Conservation (phyloP, 208 protist species). For the Angomonas deanei region DNA sequence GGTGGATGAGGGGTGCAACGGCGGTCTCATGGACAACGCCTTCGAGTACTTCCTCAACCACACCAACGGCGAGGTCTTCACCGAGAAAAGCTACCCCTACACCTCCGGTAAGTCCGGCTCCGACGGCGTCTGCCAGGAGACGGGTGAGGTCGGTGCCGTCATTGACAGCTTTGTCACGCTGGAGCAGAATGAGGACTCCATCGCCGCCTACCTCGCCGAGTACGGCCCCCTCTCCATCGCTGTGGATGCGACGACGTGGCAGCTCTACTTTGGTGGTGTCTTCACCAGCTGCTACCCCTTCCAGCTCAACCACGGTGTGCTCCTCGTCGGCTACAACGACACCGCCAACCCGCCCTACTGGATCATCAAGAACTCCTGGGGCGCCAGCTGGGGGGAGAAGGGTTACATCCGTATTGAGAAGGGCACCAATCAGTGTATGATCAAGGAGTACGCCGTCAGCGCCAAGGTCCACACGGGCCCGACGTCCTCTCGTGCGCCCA, state of each 20-base stretch:
- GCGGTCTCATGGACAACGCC: constrained; percentile 88
- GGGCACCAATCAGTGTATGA: constrained; percentile 75
- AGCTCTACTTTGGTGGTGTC: constrained; percentile 76
- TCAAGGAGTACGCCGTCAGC: constrained; percentile 59
- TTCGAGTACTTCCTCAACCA: constrained; percentile 76
- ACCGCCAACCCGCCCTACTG: constrained; percentile 65
- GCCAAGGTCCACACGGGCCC: constrained; percentile 24
- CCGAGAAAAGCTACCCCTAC: constrained; percentile 88
- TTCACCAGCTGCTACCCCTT: constrained; percentile 55
- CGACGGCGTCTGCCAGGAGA: constrained; percentile 30
- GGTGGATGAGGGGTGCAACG: constrained; percentile 83
- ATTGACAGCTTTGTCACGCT: constrained; percentile 72
- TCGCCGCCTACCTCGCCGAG: constrained; percentile 60
- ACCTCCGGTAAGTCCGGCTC: constrained; percentile 38
- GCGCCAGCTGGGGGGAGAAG: constrained; percentile 79
- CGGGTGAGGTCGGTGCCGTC: constrained; percentile 43
- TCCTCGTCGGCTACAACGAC: constrained; percentile 84
- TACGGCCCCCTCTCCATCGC: constrained; percentile 87
- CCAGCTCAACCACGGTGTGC: constrained; percentile 86
- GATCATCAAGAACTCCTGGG: constrained; percentile 91
- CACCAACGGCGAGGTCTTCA: constrained; percentile 53
- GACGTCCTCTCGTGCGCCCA: constrained; percentile 8
- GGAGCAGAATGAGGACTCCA: constrained; percentile 59
- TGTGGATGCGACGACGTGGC: constrained; percentile 85
- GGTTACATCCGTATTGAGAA: constrained; percentile 88